These are phyloP conservation scores for Trypanosomatidae sp. DNA, from an alignment of 208 protist genomes.

Conservation along the genomic window DNA sequence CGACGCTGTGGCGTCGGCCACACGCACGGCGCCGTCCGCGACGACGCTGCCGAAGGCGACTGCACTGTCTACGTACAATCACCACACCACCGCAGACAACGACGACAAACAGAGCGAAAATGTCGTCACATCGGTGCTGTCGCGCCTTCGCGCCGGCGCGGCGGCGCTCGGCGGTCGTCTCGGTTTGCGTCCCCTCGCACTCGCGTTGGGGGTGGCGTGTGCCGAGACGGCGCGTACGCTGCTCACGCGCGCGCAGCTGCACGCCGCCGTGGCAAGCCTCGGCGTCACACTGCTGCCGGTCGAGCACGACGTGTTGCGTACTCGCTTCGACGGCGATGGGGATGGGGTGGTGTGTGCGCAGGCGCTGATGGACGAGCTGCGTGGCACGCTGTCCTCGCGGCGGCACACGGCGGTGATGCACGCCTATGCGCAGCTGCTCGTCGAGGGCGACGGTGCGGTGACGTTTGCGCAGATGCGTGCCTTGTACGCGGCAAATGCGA, in stretches of 20 bases:
- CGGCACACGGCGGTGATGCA: slow-evolving; percentile 46
- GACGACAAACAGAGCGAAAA: not conserved
- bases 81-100: too few relatives aligned
- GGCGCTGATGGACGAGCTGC: slow-evolving; percentile 66
- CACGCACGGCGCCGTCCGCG: too few relatives aligned
- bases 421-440: slow-evolving; percentile 56
- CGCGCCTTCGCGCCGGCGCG: slow-evolving; percentile 50
- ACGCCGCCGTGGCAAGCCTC: slow-evolving; percentile 20
- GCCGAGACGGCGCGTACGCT: slow-evolving; percentile 33
- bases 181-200: slow-evolving; percentile 58
- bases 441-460: slow-evolving; percentile 63
- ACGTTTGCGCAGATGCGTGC: slow-evolving; percentile 60
- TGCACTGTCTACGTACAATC: too few relatives aligned
- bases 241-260: slow-evolving; percentile 31
- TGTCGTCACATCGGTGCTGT: slow-evolving; percentile 10
- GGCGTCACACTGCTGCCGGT: slow-evolving; percentile 35
- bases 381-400: slow-evolving; percentile 42
- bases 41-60: too few relatives aligned
- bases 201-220: slow-evolving; percentile 54
- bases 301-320: slow-evolving; percentile 70
- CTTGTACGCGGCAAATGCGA: slow-evolving; percentile 50
- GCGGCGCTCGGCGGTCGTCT: slow-evolving; percentile 46
- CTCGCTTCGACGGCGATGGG: slow-evolving; percentile 47
- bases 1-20: too few relatives aligned
- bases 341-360: slow-evolving; percentile 61